Base-by-base conservation (phyloP, 768 basidiomycete species). In the Candolleomyces eurysporus region DNA sequence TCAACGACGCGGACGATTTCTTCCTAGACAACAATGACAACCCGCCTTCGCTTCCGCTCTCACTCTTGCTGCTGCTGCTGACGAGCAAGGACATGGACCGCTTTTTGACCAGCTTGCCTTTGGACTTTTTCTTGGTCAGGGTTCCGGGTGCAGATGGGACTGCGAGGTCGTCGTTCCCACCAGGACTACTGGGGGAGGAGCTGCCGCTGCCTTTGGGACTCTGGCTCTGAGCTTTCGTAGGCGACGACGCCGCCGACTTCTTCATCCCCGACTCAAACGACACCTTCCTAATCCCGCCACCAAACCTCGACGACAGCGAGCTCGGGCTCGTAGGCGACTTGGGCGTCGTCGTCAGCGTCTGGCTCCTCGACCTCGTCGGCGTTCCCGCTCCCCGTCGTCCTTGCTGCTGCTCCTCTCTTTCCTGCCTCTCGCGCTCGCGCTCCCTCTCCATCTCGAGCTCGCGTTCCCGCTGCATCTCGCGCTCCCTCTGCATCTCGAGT, bases 61-160 rank as follows among this genome's bases (percentile, higher is more conserved):
- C 32, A 10, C 36, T 56, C 19, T 19, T 46, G 17, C 40, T 56
- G 21, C 39, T 31, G 5, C 9, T 13, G 8, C 17, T 56, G 39
- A 31, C n/a, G 8, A 13, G 31, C 54, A 42, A 19, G 11, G 36
- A 19, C 19, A 39, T 39, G 9, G 54, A 61, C 14, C 56, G 26
- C 39, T 57, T 61, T 42, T 61, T 61, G 1, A 61, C 36, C 14
- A 61, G 36, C 19, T 61, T 61, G 26, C 55, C 56, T 13, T 39
- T 40, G 17, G 54, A 57, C 39, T 43, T 61, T 30, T 61, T 61
- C 32, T 42, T 59, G 11, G 14, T 19, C 4, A 50, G 10, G 43
- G 16, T 26, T 36, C 19, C 36, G 17, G 9, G 30, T 31, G 16
- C 40, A 30, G 39, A 21, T 22, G 17, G 26, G 26, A 26, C 26